A percentile compares a stretch with the other conserved stretches of the same genome.
Evolutionary conservation across 257 asterid species (phyloP).

Genomic region (Scutellaria baicalensis): DNA sequence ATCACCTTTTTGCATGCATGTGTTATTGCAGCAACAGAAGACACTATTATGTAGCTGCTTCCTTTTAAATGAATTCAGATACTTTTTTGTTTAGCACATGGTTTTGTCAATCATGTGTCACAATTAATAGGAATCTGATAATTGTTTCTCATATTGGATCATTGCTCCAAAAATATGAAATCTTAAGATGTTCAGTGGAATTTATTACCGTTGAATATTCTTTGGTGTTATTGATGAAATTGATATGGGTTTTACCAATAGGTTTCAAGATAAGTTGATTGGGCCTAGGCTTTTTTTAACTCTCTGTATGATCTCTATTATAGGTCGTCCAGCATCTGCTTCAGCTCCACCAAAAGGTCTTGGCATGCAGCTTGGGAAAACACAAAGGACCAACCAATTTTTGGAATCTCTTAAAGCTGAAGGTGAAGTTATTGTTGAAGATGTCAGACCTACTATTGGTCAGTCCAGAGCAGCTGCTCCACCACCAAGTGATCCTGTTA

Average conservation of each 20-base stretch:
- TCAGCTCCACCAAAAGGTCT: conserved; percentile 80
- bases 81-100: neutral
- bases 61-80: neutral
- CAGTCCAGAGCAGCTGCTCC: conserved; percentile 63
- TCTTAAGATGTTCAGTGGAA: neutral
- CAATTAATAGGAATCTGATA: neutral
- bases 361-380: conserved; percentile 89
- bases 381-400: conserved; percentile 73
- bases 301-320: conserved; percentile 3
- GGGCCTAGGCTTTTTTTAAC: neutral
- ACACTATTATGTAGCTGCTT: neutral
- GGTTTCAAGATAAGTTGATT: neutral
- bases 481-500: conserved; percentile 82
- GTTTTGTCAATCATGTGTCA: neutral
- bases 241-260: neutral
- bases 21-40: neutral
- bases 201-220: neutral
- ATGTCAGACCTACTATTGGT: conserved; percentile 69
- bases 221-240: neutral
- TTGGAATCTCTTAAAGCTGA: conserved; percentile 89
- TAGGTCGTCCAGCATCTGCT: conserved; percentile 76
- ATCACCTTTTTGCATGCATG: neutral
- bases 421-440: conserved; percentile 84
- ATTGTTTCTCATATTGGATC: neutral
- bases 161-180: neutral